Conservation (phyloP, 805 yeast genomes). For the Saturnispora kantuleensis region DNA sequence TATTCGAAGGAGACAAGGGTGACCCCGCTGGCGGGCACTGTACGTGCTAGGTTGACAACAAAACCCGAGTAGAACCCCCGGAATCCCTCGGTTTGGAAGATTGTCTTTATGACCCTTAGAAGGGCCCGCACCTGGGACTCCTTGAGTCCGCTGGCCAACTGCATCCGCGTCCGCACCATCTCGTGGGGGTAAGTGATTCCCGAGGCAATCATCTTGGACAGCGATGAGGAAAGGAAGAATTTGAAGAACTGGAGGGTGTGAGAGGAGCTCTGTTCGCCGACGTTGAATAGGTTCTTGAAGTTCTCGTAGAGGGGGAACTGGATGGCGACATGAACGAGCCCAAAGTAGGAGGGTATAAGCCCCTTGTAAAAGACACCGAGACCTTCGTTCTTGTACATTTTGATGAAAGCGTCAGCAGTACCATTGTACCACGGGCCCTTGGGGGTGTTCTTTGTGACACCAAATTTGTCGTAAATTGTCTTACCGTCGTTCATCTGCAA, state of each 20-base stretch:
- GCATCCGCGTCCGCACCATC: conserved; percentile 84
- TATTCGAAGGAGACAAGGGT: conserved; percentile 89
- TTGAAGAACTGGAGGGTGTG: conserved; percentile 25
- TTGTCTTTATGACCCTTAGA: conserved; percentile 27
- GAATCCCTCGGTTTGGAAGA: conserved; percentile 60
- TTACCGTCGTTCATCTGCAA: conserved; percentile 51
- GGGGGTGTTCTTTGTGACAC: conserved; percentile 1
- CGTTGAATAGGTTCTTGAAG: conserved; percentile 45
- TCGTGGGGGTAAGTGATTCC: conserved; percentile 92
- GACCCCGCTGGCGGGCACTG: conserved; percentile 94
- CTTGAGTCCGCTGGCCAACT: conserved; percentile 32
- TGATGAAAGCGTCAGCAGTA: conserved; percentile 72
- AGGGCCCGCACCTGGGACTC: conserved; percentile 20
- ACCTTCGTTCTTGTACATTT: conserved; percentile 78
- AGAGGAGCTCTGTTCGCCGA: conserved; percentile 9
- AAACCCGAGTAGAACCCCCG: conserved; percentile 86
- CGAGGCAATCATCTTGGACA: conserved; percentile 83
- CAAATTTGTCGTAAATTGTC: conserved; percentile 29
- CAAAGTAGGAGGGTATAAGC: conserved; percentile 79
- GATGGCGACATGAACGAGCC: conserved; percentile 86
- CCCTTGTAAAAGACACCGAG: conserved; percentile 77
- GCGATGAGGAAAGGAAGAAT: conserved; percentile 57
- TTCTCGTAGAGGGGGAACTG: conserved; percentile 92
- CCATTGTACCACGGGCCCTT: conserved; percentile 47
- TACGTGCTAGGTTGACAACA: conserved; percentile 72